Evolutionary conservation across 106 monocot species (phyloP), one percentile per base, ranked within the genome.

Genomic region (Alisma plantagoaquatica): DNA sequence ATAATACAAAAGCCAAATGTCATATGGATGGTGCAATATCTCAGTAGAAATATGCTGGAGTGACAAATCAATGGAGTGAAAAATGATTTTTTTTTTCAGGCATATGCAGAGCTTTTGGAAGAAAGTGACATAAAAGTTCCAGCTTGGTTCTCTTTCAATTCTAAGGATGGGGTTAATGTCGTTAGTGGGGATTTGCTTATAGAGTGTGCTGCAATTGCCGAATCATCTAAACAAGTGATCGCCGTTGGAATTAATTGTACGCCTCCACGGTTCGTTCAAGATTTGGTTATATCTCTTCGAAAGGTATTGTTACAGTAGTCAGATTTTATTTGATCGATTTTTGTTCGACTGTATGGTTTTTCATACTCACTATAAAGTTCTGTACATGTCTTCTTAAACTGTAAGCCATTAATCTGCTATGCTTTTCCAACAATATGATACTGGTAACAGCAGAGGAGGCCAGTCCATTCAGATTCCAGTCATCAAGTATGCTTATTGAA

Each of bases 191-290:
- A 98, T 47, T 76, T 84, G 12, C 19, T 98, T n/a, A 38, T 33
- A 29, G 84, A 89, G 18, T 89, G 89, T 73, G 65, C 69, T 23
- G 67, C 78, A 31, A 61, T 89, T 62, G 76, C 78, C 46, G 78
- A 98, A 50, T 41, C 72, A 32, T 89, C 84, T 46, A 48, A 69
- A 41, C 68, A 78, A 35, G 78, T 89, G 27, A 76, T 77, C 30
- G 81, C 89, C 5, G 62, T 98, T 58, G 96, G 96, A 29, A 84
- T 89, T 65, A 98, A 84, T 48, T 98, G 96, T 50, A 98, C 96
- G 10, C 96, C 96, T 63, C 96, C 96, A 3, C 75, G 88, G 69
- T 89, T 76, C 66, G 82, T 98, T 41, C 84, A 89, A 48, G 72
- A 57, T 9, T 62, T 98, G 53, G 69, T 98, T 47, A 59, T 79